These are phyloP conservation scores for Phalaenopsis equestris DNA, from an alignment of 106 monocot species.

Conservation along the genomic window DNA sequence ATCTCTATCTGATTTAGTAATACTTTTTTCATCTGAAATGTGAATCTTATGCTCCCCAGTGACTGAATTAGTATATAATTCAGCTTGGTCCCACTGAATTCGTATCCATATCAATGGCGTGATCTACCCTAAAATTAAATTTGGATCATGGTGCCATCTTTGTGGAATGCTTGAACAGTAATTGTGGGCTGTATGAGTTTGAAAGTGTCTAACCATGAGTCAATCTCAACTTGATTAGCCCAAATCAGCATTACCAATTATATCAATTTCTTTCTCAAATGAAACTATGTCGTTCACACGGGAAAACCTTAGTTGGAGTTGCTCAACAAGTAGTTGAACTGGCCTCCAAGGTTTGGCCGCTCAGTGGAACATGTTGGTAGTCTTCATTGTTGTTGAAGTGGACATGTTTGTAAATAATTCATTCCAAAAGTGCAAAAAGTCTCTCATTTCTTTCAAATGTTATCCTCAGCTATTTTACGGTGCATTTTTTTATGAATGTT, in stretches of 20 bases:
- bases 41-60: background rate
- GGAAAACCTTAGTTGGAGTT: background rate
- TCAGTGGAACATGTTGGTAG: background rate
- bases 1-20: background rate
- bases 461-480: background rate
- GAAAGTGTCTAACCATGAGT: too few relatives aligned
- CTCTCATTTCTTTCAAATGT: too few relatives aligned
- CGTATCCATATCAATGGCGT: background rate
- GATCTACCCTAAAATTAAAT: background rate
- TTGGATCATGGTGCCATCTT: background rate
- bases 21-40: background rate
- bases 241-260: too few relatives aligned
- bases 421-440: too few relatives aligned
- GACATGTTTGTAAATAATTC: background rate
- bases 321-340: background rate
- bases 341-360: background rate
- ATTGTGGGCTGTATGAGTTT: too few relatives aligned
- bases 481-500: background rate
- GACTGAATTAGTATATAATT: background rate
- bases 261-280: too few relatives aligned
- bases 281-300: too few relatives aligned
- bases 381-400: background rate
- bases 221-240: too few relatives aligned
- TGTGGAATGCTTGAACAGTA: too few relatives aligned
- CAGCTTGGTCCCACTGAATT: background rate